Percentiles rank a stretch among this genome's conserved stretches.
Evolutionary conservation across 164 flowering plant genomes (phyloP).

Genomic region (Annona cherimola): DNA sequence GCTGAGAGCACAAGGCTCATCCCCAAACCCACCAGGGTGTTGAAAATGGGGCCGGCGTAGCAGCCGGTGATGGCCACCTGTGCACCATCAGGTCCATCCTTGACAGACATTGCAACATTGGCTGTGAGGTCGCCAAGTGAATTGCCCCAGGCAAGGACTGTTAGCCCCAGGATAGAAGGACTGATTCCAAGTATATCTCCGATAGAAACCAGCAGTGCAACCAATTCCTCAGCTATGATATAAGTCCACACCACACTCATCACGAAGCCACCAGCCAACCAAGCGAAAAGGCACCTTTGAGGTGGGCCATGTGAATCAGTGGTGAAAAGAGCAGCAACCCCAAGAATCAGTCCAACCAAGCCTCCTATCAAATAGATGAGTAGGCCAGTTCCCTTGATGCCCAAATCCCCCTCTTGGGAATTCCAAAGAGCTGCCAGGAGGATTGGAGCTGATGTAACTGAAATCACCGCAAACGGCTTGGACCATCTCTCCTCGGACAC

Average conservation of each 20-base stretch:
- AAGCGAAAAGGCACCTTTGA: constrained; percentile 31
- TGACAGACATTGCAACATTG: constrained; percentile 41
- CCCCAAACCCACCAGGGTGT: constrained; percentile 47
- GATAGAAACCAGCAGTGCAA: constrained; percentile 38
- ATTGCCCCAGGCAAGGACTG: constrained; percentile 59
- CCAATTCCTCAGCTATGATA: constrained; percentile 47
- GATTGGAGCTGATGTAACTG: constrained; percentile 39
- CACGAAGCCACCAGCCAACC: constrained; percentile 52
- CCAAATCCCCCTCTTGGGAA: constrained; percentile 13
- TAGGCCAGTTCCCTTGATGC: neutral
- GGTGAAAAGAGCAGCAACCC: constrained; percentile 26
- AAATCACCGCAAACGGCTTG: constrained; percentile 37
- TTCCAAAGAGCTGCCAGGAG: constrained; percentile 36
- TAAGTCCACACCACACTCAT: constrained; percentile 60
- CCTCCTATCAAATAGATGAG: constrained; percentile 21
- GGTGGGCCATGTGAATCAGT: constrained; percentile 36
- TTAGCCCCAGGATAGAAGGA: constrained; percentile 42
- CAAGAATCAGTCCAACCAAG: constrained; percentile 22
- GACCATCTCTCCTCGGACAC: constrained; percentile 49
- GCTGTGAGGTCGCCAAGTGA: constrained; percentile 48
- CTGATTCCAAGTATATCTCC: constrained; percentile 35
- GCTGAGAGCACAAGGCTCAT: constrained; percentile 32
- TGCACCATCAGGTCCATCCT: constrained; percentile 34
- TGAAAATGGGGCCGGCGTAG: constrained; percentile 51
- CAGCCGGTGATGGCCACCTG: constrained; percentile 50